Conservation (phyloP, 208 protist species). For the Leishmania martiniquensis region DNA sequence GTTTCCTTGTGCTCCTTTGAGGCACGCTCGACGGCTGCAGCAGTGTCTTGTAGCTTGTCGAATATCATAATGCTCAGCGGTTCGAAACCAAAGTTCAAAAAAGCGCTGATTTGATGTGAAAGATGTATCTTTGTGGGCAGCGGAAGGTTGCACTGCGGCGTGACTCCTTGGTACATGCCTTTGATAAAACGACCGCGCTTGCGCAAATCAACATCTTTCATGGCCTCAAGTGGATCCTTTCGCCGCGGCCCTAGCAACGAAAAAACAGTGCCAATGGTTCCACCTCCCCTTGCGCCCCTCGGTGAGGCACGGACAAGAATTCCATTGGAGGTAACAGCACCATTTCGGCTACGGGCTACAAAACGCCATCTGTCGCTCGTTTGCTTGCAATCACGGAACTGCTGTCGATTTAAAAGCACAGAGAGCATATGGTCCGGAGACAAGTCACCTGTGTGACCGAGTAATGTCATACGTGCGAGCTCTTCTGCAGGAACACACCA, state of each 20-base stretch:
- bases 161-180: constrained; percentile 68
- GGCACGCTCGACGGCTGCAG: constrained; percentile 49
- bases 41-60: constrained; percentile 36
- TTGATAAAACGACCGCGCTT: constrained; percentile 83
- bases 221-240: constrained; percentile 77
- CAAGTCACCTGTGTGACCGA: constrained; percentile 33
- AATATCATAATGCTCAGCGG: constrained; percentile 76
- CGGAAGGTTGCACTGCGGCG: constrained; percentile 61
- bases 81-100: constrained; percentile 87
- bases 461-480: constrained; percentile 56
- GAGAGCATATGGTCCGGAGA: constrained; percentile 42
- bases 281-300: constrained; percentile 28
- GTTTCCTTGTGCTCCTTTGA: constrained; percentile 70
- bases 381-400: constrained; percentile 75
- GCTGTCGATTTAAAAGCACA: constrained; percentile 38
- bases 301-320: constrained; percentile 59
- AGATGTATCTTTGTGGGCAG: constrained; percentile 84
- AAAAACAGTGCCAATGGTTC: constrained; percentile 72
- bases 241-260: constrained; percentile 58
- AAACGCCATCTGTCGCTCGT: constrained; percentile 72
- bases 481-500: constrained; percentile 57
- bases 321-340: constrained; percentile 81
- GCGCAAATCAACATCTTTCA: constrained; percentile 75
- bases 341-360: constrained; percentile 73
- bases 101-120: constrained; percentile 74